Base-by-base conservation (phyloP, 345 rosid species). In the Hevea brasiliensis region DNA sequence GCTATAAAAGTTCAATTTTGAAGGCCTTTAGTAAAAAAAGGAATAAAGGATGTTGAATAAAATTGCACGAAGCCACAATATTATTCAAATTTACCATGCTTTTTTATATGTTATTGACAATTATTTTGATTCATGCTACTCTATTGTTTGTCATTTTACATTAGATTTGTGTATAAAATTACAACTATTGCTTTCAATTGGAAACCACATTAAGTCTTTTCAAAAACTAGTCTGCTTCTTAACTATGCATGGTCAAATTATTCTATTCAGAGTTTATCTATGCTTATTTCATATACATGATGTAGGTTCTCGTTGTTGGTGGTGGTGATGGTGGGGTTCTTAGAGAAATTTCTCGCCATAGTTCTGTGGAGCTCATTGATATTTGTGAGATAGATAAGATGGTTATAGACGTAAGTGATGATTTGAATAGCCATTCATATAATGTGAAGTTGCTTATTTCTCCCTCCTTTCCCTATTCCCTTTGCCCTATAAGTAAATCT, bases 291-390 rank as follows among this genome's bases (percentile, higher is more conserved):
- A 18, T 12, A 70, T 58, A 65, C 18, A 29, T 61, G 44, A 23
- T 76, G 64, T 80, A 92, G 98, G 99, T 92, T 78, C 85, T 95
- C 73, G 99, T 92, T 81, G 98, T 95, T 80, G 99, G 99, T 68
- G 99, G 99, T 56, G 99, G 98, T 78, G 99, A 95, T 78, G 99
- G 99, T 54, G 99, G 97, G 14, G 98, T 92, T 78, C 96, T 92
- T 35, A 76, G 94, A 72, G 99, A 95, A 84, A 82, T 95, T 79
- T 82, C 98, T 80, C 93, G 93, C 58, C 99, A 92, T 65, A 83
- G 82, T 70, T 89, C 99, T 55, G 97, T 92, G 63, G 94, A 95
- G 87, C 85, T 55, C 47, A 92, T 95, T 72, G 98, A 91, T 76
- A 95, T 92, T 57, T 95, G 98, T 80, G 99, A 95, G 88, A 95